A percentile compares a stretch with the other conserved stretches of the same genome.
Conservation (phyloP, 345 rosid species). For the Salix suchowensis region DNA sequence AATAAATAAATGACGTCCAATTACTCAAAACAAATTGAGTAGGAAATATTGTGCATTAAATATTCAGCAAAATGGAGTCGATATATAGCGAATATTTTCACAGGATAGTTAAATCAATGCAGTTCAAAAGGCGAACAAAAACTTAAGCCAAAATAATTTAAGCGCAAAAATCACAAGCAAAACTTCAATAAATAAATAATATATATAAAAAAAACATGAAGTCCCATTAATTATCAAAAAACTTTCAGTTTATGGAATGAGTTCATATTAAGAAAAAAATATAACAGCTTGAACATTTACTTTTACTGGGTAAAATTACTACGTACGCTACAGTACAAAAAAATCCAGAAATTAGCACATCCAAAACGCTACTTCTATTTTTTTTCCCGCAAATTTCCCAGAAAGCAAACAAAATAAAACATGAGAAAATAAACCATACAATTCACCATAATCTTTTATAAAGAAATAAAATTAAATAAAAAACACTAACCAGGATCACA, state of each 20-base stretch:
- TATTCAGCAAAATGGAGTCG: neutral
- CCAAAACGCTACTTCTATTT: neutral
- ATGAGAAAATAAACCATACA: neutral
- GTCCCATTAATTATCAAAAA: too few relatives aligned
- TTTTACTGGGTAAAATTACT: neutral
- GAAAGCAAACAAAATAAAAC: neutral
- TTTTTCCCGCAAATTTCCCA: neutral
- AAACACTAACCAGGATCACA: conserved; percentile 25
- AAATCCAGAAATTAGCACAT: neutral
- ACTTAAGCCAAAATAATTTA: too few relatives aligned
- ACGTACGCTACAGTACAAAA: neutral
- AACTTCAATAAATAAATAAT: too few relatives aligned
- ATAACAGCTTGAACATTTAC: neutral
- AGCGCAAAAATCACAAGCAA: too few relatives aligned
- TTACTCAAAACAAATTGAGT: neutral
- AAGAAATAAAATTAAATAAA: neutral
- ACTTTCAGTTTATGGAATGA: too few relatives aligned
- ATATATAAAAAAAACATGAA: too few relatives aligned
- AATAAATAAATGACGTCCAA: neutral
- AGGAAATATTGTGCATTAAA: neutral
- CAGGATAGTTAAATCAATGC: too few relatives aligned
- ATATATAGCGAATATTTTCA: too few relatives aligned
- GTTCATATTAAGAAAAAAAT: too few relatives aligned
- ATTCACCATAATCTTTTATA: neutral
- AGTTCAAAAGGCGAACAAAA: too few relatives aligned